Conservation (phyloP, 2,329 filamentous ascomycete species). For the Taxawa tesnikishii region DNA sequence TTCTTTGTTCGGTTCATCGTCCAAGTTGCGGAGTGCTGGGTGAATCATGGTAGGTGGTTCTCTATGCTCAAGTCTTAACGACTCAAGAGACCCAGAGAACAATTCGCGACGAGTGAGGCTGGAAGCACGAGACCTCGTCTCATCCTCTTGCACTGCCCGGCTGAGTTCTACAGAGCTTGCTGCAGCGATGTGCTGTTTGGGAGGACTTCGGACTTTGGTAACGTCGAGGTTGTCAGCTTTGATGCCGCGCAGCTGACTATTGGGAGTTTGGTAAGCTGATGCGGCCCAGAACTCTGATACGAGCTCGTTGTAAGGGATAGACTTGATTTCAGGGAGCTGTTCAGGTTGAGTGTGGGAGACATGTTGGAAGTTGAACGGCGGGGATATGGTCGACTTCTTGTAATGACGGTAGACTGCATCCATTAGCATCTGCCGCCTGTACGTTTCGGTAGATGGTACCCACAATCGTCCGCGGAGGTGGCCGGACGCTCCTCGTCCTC, state of each 20-base stretch:
- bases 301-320: conserved; percentile 37
- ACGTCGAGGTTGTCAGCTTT: conserved; percentile 33
- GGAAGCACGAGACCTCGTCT: too few species aligned
- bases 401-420: conserved; percentile 10
- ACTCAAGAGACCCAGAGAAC: too few species aligned
- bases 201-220: conserved; percentile 3
- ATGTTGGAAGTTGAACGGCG: conserved; percentile 53
- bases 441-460: conserved; percentile 1
- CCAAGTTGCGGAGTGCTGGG: conserved; percentile 5
- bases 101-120: too few species aligned
- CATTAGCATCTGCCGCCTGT: conserved; percentile 5
- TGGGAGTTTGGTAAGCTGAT: conserved; percentile 39
- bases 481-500: too few species aligned
- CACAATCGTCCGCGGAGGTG: too few species aligned
- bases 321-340: conserved; percentile 41
- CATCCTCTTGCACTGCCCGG: too few species aligned
- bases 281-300: conserved; percentile 42
- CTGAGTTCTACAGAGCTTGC: too few species aligned
- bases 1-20: conserved; percentile 1
- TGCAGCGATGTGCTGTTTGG: too few species aligned
- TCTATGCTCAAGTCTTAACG: too few species aligned
- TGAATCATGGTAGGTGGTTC: conserved; percentile 9
- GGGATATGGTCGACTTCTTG: conserved; percentile 41
- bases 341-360: conserved; percentile 46
- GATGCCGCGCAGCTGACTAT: conserved; percentile 38